Evolutionary conservation across 441 rosid species (phyloP).

Genomic region (Pelargonium australe): DNA sequence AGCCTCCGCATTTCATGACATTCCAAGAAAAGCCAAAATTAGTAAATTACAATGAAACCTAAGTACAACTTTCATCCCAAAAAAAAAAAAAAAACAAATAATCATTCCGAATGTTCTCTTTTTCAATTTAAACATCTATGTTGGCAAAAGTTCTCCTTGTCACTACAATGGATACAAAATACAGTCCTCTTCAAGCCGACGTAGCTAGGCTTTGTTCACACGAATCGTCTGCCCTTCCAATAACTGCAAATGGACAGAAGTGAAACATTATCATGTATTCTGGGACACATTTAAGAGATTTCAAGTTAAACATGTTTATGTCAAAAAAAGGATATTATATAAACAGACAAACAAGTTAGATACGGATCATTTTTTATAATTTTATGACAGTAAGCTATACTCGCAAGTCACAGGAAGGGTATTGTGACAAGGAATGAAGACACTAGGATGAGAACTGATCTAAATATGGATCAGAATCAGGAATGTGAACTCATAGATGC

Average conservation of each 20-base stretch:
- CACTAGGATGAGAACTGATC: no score
- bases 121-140: neutral
- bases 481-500: neutral
- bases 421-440: neutral
- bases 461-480: neutral
- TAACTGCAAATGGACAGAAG: constrained; percentile 36
- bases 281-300: neutral
- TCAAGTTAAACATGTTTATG: neutral
- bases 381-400: no score
- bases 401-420: no score
- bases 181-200: neutral
- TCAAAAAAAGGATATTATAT: no score
- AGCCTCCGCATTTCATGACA: neutral
- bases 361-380: no score
- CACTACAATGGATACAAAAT: neutral
- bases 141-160: neutral
- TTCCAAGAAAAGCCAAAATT: neutral
- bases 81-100: neutral
- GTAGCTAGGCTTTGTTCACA: constrained; percentile 66
- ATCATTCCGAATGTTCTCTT: no score
- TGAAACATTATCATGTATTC: neutral
- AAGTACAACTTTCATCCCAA: neutral
- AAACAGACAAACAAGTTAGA: no score
- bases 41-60: neutral
- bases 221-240: constrained; percentile 82